Evolutionary conservation across 371 early-diverging fungal genomes (phyloP).

Genomic region (Basidiobolus meristosporus): DNA sequence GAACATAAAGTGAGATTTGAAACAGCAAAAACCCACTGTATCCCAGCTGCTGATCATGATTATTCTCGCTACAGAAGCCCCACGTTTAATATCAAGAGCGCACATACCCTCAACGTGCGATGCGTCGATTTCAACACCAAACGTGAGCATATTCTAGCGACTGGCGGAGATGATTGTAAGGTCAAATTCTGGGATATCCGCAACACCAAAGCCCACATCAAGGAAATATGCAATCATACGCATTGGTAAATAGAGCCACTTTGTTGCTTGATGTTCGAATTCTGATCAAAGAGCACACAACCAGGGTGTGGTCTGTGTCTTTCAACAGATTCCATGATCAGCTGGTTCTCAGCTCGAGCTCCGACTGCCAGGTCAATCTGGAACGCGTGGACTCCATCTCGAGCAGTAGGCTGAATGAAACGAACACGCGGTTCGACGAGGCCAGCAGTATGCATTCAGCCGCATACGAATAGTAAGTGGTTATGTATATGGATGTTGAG

Average conservation of each 20-base stretch:
- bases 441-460: not conserved
- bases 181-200: slow-evolving; percentile 75
- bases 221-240: slow-evolving; percentile 50
- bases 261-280: not conserved
- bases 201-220: slow-evolving; percentile 21
- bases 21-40: too few relatives aligned
- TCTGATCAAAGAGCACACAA: not conserved
- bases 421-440: slow-evolving; percentile 9
- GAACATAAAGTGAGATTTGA: too few relatives aligned
- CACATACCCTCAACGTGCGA: slow-evolving; percentile 45
- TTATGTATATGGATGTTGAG: not conserved
- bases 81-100: slow-evolving; percentile 4
- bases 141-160: slow-evolving; percentile 52
- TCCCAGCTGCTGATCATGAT: too few relatives aligned
- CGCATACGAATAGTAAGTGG: slow-evolving; percentile 6
- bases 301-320: slow-evolving; percentile 62
- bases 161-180: slow-evolving; percentile 69
- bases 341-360: slow-evolving; percentile 58
- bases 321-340: slow-evolving; percentile 84
- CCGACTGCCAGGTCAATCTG: slow-evolving; percentile 70
- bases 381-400: slow-evolving; percentile 67
- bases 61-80: too few relatives aligned
- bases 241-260: slow-evolving; percentile 42
- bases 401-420: slow-evolving; percentile 13
- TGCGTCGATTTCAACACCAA: slow-evolving; percentile 73